Percentiles rank a stretch among this genome's conserved stretches.
phyloP scores from a whole-genome alignment of 192 early-diverging fungal genomes.

The Paraglomus brasilianum region DNA sequence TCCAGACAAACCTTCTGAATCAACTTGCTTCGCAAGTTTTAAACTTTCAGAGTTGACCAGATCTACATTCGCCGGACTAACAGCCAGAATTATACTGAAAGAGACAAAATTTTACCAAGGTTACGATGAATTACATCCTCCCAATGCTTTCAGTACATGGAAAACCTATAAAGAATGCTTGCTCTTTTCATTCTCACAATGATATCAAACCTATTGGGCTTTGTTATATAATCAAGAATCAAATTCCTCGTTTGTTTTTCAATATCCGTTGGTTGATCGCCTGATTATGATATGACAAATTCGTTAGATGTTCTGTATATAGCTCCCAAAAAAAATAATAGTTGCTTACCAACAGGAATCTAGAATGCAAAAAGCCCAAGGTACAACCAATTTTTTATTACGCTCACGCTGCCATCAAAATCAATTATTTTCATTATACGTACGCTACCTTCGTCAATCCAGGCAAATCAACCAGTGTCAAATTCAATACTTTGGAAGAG shows the following conservation, averaged over 20 bases:
- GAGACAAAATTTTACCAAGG: neutral
- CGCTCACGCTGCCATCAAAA: neutral
- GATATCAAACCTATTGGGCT: slow-evolving; percentile 64
- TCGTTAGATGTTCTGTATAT: slow-evolving; percentile 3
- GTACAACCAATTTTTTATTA: neutral
- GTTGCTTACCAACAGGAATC: slow-evolving; percentile 46
- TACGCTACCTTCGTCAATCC: slow-evolving; percentile 73
- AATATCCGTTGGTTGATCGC: slow-evolving; percentile 82
- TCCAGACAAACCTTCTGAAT: slow-evolving; percentile 58
- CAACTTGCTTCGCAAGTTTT: slow-evolving; percentile 83
- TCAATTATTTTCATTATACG: neutral
- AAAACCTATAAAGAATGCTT: too few species aligned
- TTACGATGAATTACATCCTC: too few species aligned
- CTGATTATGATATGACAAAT: slow-evolving; percentile 35
- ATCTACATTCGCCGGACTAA: slow-evolving; percentile 79
- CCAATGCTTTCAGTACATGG: too few species aligned
- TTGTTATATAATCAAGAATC: slow-evolving; percentile 75
- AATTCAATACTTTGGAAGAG: slow-evolving; percentile 72
- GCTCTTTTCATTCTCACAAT: too few species aligned
- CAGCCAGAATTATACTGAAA: slow-evolving; percentile 74
- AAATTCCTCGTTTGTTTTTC: slow-evolving; percentile 76
- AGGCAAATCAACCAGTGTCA: slow-evolving; percentile 83
- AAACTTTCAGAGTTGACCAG: slow-evolving; percentile 83
- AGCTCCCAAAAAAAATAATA: slow-evolving; percentile 1
- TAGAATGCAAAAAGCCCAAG: slow-evolving; percentile 10